Evolutionary conservation across 2,329 filamentous ascomycete species (phyloP).

Genomic region (Alternaria alternata): DNA sequence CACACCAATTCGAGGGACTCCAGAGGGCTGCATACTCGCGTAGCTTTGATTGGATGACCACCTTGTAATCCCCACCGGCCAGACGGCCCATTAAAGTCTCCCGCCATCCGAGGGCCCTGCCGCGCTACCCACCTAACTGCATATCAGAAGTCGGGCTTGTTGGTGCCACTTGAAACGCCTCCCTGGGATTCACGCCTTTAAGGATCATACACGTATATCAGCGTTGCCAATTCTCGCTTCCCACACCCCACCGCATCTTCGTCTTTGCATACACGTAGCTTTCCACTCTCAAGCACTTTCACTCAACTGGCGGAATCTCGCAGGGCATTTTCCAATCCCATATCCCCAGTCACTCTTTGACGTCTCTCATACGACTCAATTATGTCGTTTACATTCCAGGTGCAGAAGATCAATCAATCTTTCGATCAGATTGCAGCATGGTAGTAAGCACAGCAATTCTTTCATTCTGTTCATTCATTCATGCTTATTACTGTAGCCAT

Average conservation of each 20-base stretch:
- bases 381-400: slow-evolving; percentile 45
- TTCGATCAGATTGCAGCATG: slow-evolving; percentile 44
- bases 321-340: background rate
- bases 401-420: slow-evolving; percentile 44
- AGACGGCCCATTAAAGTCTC: slow-evolving; percentile 13
- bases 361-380: background rate
- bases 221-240: slow-evolving; percentile 13
- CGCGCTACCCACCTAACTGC: slow-evolving; percentile 31
- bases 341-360: background rate
- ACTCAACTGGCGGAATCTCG: background rate
- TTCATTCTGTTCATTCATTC: background rate
- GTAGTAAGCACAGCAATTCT: slow-evolving; percentile 35
- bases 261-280: background rate
- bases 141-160: slow-evolving; percentile 22
- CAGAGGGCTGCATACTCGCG: background rate
- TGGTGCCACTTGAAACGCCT: slow-evolving; percentile 26
- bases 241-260: background rate
- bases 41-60: slow-evolving; percentile 21
- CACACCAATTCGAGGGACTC: background rate
- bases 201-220: slow-evolving; percentile 29
- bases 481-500: slow-evolving; percentile 24
- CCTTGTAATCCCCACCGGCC: slow-evolving; percentile 14
- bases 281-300: background rate
- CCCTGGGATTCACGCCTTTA: slow-evolving; percentile 18
- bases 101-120: slow-evolving; percentile 24